Evolutionary conservation across 2,329 filamentous ascomycete species (phyloP).

Genomic region (Grosmannia serpens): DNA sequence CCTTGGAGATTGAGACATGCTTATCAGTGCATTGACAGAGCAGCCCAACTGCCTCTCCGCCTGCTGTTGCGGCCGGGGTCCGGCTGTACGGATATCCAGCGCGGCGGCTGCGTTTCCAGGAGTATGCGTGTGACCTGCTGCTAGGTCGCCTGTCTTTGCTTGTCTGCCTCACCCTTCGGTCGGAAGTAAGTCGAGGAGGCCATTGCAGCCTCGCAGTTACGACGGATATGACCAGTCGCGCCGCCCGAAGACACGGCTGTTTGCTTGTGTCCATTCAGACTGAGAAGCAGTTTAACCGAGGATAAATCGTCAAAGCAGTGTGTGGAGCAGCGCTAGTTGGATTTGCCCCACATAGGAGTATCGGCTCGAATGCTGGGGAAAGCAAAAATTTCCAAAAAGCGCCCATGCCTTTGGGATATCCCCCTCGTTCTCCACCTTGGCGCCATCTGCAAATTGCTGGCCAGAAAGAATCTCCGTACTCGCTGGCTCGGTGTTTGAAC

Average conservation of each 20-base stretch:
- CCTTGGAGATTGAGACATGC: too few relatives aligned
- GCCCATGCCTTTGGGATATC: background rate
- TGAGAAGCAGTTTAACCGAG: background rate
- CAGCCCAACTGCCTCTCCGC: too few relatives aligned
- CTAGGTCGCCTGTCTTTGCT: background rate
- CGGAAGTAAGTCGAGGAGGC: background rate
- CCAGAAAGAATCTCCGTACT: background rate
- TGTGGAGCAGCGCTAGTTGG: background rate
- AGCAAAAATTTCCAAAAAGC: background rate
- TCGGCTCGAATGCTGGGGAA: conserved; percentile 1
- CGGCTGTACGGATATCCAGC: background rate
- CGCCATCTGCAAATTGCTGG: background rate
- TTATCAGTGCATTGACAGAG: too few relatives aligned
- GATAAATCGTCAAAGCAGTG: background rate
- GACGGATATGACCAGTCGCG: background rate
- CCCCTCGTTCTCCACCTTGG: background rate
- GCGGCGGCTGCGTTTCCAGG: background rate
- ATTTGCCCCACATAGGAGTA: background rate
- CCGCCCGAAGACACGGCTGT: background rate
- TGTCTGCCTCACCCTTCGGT: background rate
- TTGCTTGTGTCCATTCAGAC: background rate
- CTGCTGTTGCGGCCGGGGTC: background rate
- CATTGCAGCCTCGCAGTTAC: background rate
- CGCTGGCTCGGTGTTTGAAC: background rate
- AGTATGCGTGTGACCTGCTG: background rate